Percentiles rank a stretch among this genome's conserved stretches.
Evolutionary conservation across 768 basidiomycete genomes (phyloP).

Genomic region (Peribolospora kevripleyi): DNA sequence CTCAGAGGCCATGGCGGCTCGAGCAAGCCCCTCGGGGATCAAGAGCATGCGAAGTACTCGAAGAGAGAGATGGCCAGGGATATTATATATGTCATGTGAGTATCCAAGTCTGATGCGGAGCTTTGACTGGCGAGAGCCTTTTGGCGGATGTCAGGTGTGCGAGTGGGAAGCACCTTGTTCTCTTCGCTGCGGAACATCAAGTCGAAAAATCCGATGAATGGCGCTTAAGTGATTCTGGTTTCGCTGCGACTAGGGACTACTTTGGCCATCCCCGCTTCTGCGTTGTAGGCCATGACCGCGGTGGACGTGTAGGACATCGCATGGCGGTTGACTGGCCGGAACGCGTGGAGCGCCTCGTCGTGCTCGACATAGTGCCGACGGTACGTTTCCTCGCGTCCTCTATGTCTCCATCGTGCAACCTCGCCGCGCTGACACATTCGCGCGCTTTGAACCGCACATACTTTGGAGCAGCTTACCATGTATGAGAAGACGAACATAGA

Average conservation of each 20-base stretch:
- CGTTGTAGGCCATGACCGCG: constrained; percentile 17
- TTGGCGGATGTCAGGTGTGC: not conserved
- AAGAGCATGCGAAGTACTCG: constrained; percentile 6
- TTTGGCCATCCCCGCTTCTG: constrained; percentile 13
- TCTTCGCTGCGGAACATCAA: not conserved
- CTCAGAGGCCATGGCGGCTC: no score
- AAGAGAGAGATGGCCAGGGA: constrained; percentile 19
- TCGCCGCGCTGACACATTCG: no score
- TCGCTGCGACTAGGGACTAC: constrained; percentile 7
- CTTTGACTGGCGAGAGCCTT: no score
- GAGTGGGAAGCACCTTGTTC: not conserved
- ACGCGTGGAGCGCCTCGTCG: constrained; percentile 12
- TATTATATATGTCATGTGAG: constrained; percentile 15
- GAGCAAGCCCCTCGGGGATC: no score
- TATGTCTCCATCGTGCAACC: constrained; percentile 9
- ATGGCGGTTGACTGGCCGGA: constrained; percentile 15
- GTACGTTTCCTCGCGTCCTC: constrained; percentile 7
- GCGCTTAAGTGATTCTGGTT: not conserved
- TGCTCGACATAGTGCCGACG: constrained; percentile 19
- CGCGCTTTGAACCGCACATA: no score
- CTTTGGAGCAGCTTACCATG: no score
- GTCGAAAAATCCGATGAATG: not conserved
- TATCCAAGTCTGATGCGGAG: not conserved
- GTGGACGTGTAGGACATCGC: constrained; percentile 17
- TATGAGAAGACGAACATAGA: no score